These are phyloP conservation scores for Globisporangium megalacanthum DNA, from an alignment of 352 stramenopile species.

Conservation along the genomic window DNA sequence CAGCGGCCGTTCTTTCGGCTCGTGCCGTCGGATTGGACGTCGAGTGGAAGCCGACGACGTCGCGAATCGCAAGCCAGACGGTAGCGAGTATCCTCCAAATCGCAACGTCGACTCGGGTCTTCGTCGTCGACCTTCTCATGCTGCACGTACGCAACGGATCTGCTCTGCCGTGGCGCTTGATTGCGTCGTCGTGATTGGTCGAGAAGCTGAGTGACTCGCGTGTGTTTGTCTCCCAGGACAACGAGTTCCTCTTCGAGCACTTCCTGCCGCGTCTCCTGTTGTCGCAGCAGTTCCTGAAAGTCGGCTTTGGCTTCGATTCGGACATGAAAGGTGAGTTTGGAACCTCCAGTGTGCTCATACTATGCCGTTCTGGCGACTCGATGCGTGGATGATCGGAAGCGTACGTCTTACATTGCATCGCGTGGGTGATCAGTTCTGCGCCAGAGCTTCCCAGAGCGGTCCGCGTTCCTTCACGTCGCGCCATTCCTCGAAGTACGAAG, in stretches of 20 bases:
- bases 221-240: conserved; percentile 20
- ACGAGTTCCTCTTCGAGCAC: conserved; percentile 34
- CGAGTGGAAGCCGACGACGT: conserved; percentile 50
- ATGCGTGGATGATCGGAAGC: no score
- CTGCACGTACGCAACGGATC: conserved; percentile 37
- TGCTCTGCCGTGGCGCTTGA: background rate
- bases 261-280: conserved; percentile 38
- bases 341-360: no score
- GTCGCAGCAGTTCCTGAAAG: conserved; percentile 32
- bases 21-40: conserved; percentile 52
- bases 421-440: conserved; percentile 32
- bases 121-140: conserved; percentile 50
- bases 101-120: conserved; percentile 32
- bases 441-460: conserved; percentile 58
- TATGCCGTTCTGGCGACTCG: no score
- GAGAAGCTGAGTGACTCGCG: background rate
- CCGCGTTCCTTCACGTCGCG: conserved; percentile 24
- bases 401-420: background rate
- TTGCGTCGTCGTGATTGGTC: background rate
- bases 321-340: conserved; percentile 51
- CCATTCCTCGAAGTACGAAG: conserved; percentile 41
- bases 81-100: conserved; percentile 66
- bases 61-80: conserved; percentile 19
- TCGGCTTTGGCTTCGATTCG: conserved; percentile 64
- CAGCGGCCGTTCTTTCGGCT: no score